A percentile compares a stretch with the other conserved stretches of the same genome.
phyloP scores from a whole-genome alignment of 352 stramenopile species.

The Phytophthora idaei region DNA sequence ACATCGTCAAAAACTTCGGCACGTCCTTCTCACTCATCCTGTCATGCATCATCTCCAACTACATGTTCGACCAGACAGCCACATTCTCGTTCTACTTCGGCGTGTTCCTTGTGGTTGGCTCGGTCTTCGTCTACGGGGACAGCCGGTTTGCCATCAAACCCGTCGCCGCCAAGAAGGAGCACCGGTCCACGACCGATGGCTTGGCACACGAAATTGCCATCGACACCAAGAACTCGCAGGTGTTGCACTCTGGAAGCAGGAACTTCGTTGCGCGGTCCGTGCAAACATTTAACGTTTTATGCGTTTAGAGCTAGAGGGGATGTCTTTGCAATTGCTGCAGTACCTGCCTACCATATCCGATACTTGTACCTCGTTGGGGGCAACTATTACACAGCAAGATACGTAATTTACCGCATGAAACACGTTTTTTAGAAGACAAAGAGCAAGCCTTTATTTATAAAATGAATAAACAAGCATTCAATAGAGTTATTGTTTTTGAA shows the following conservation, averaged over 20 bases:
- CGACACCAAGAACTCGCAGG: conserved; percentile 40
- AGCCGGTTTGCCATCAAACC: conserved; percentile 72
- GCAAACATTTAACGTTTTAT: conserved; percentile 42
- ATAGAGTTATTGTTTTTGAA: no score
- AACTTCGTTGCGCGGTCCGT: conserved; percentile 58
- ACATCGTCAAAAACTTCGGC: conserved; percentile 92
- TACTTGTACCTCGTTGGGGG: conserved; percentile 23
- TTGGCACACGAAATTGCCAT: conserved; percentile 66
- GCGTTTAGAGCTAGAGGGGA: conserved; percentile 32
- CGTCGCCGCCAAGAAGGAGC: conserved; percentile 31
- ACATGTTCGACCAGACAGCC: conserved; percentile 83
- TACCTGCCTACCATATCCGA: conserved; percentile 14
- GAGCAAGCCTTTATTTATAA: no score
- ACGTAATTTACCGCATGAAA: no score
- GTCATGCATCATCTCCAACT: conserved; percentile 90
- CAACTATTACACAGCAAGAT: conserved; percentile 29
- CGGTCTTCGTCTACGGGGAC: conserved; percentile 89
- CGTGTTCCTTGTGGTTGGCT: conserved; percentile 75
- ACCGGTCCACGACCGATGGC: conserved; percentile 36
- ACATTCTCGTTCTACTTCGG: conserved; percentile 79
- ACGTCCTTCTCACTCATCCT: conserved; percentile 89
- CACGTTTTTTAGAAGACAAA: no score
- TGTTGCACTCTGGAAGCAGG: conserved; percentile 34
- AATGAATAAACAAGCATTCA: no score
- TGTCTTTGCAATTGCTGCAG: conserved; percentile 8